These are phyloP conservation scores for Polyporus tsugae DNA, from an alignment of 1,284 basidiomycete species.

Conservation along the genomic window DNA sequence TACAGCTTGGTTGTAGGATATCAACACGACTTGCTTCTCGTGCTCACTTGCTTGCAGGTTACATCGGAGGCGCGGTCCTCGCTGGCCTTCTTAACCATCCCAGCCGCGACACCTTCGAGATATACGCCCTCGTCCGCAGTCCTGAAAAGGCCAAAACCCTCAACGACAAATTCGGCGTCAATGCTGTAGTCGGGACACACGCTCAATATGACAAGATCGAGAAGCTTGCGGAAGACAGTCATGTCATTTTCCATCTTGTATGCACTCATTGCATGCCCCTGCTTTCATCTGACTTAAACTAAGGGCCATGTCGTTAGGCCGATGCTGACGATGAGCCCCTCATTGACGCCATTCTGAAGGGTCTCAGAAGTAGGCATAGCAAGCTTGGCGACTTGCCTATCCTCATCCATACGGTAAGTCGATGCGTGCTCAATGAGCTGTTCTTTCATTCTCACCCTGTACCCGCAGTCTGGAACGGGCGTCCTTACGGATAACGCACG, in stretches of 20 bases:
- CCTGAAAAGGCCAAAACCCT: slow-evolving; percentile 39
- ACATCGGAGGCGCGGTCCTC: slow-evolving; percentile 40
- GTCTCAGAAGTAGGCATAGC: slow-evolving; percentile 52
- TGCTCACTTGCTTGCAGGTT: slow-evolving; percentile 31
- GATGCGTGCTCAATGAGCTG: neutral
- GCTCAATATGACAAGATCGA: slow-evolving; percentile 36
- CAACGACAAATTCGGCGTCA: slow-evolving; percentile 36
- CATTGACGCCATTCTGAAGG: slow-evolving; percentile 52
- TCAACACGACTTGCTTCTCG: neutral
- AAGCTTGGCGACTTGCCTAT: slow-evolving; percentile 51
- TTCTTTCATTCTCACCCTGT: neutral
- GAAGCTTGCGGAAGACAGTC: slow-evolving; percentile 33
- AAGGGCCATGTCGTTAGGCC: slow-evolving; percentile 41
- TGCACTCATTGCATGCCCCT: slow-evolving; percentile 36
- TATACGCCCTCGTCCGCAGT: slow-evolving; percentile 35
- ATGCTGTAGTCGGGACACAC: slow-evolving; percentile 37
- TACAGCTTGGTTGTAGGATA: neutral
- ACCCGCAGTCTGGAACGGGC: slow-evolving; percentile 52
- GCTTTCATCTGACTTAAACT: slow-evolving; percentile 13
- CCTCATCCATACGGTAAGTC: slow-evolving; percentile 60
- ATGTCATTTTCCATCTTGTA: slow-evolving; percentile 40
- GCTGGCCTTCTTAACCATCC: slow-evolving; percentile 36
- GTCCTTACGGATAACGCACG: slow-evolving; percentile 43
- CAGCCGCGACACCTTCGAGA: slow-evolving; percentile 30
- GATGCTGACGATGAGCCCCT: slow-evolving; percentile 51